Evolutionary conservation across 106 monocot species (phyloP).

Genomic region (Dendrobium chrysotoxum): DNA sequence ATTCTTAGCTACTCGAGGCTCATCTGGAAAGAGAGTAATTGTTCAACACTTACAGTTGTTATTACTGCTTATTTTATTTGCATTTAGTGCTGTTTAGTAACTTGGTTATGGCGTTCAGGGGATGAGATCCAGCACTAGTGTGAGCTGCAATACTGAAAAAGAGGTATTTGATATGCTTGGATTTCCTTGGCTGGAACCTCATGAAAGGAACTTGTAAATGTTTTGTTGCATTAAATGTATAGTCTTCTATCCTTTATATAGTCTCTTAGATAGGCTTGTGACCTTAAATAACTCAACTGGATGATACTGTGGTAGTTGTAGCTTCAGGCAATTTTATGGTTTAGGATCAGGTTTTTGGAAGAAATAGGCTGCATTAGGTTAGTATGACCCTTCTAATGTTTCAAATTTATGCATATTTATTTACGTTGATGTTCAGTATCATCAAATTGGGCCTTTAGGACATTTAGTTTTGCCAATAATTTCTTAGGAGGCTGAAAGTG

Average conservation of each 20-base stretch:
- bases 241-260: background rate
- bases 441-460: too few species aligned
- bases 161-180: conserved; percentile 91
- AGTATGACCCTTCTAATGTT: background rate
- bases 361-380: background rate
- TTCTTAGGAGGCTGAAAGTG: too few species aligned
- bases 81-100: background rate
- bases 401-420: too few species aligned
- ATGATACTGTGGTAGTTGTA: too few species aligned
- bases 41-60: background rate
- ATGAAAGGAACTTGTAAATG: conserved; percentile 81
- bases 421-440: too few species aligned
- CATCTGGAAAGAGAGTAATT: conserved; percentile 54
- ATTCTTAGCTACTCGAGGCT: conserved; percentile 57
- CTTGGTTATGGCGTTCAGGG: conserved; percentile 30
- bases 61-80: background rate
- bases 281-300: too few species aligned
- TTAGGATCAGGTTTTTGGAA: too few species aligned
- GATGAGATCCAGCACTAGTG: conserved; percentile 41
- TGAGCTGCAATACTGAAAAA: conserved; percentile 59
- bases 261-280: too few species aligned
- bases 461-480: too few species aligned
- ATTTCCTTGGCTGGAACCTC: conserved; percentile 95
- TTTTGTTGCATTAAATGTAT: background rate
- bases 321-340: too few species aligned